These are phyloP conservation scores for Coniochaeta prunicola DNA, from an alignment of 2,329 filamentous ascomycete species.

Conservation along the genomic window DNA sequence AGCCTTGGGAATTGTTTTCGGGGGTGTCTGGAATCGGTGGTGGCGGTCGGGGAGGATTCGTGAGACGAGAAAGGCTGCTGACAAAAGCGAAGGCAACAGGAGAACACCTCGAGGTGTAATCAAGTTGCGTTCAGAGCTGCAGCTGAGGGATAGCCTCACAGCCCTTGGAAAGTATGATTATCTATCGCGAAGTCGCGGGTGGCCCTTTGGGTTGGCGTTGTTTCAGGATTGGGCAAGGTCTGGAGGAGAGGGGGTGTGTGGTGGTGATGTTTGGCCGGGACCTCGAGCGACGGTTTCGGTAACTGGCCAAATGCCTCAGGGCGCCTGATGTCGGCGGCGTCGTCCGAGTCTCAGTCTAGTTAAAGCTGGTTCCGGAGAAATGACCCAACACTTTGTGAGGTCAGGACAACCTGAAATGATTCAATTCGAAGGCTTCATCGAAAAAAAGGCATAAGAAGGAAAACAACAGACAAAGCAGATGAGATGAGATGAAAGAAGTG, in stretches of 20 bases:
- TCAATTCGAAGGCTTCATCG: constrained; percentile 1
- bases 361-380: background rate
- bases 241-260: background rate
- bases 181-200: background rate
- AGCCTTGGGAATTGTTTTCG: background rate
- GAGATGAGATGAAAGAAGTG: background rate
- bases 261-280: background rate
- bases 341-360: background rate
- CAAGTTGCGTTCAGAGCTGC: background rate
- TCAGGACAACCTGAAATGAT: background rate
- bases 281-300: background rate
- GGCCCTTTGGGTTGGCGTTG: background rate
- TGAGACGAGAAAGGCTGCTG: background rate
- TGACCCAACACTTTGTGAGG: background rate
- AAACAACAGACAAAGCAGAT: background rate
- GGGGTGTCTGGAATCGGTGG: background rate
- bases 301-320: background rate
- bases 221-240: background rate
- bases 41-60: background rate
- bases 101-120: background rate
- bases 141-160: background rate
- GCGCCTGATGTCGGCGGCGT: background rate
- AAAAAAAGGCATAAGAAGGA: background rate
- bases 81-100: background rate
- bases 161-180: background rate